Evolutionary conservation across 257 asterid genomes (phyloP), one percentile per base, ranked within the genome.

Genomic region (Haberlea rhodopensis): DNA sequence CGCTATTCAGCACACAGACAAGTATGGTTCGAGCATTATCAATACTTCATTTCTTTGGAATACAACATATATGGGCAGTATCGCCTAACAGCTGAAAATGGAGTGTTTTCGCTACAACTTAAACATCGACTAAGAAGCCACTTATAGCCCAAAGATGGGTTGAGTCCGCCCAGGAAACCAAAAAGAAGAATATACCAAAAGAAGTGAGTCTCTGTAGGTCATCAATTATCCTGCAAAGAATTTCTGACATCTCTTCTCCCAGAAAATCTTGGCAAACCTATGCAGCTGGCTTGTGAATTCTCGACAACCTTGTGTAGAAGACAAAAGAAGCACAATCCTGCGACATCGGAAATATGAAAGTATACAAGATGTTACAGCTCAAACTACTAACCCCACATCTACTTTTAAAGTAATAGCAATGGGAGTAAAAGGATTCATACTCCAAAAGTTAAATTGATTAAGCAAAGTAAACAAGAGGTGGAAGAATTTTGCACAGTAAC

Each of bases 301-400:
- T 80, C 89, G 2, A 78, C 67, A 57, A 88, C 77, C 66, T 83
- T 53, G 73, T 84, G 83, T 62, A 90, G n/a, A n/a, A n/a, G 75
- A 75, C 97, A 94, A 67, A 86, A 80, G 23, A 90, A 73, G 86
- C 95, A 94, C 71, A 90, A 76, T 53, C 94, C 98, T 90, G 82
- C 75, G 75, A 18, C 71, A 60, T 5, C 2, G 37, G 5, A 23
- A n/a, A n/a, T 28, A 32, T 57, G 6, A 6, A 20, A 20, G 20
- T 26, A 63, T 2, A 34, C 4, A 32, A 37, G 67, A 34, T 20
- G 7, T 18, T 22, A 29, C 15, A 27, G 29, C 5, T n/a, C n/a
- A n/a, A n/a, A n/a, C n/a, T n/a, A n/a, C n/a, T n/a, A n/a, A n/a
- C n/a, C n/a, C n/a, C n/a, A n/a, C n/a, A n/a, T n/a, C n/a, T n/a